Percentiles rank a stretch among this genome's conserved stretches.
Conservation (phyloP, 2,329 filamentous ascomycete species). For the Claviceps humidiphila region DNA sequence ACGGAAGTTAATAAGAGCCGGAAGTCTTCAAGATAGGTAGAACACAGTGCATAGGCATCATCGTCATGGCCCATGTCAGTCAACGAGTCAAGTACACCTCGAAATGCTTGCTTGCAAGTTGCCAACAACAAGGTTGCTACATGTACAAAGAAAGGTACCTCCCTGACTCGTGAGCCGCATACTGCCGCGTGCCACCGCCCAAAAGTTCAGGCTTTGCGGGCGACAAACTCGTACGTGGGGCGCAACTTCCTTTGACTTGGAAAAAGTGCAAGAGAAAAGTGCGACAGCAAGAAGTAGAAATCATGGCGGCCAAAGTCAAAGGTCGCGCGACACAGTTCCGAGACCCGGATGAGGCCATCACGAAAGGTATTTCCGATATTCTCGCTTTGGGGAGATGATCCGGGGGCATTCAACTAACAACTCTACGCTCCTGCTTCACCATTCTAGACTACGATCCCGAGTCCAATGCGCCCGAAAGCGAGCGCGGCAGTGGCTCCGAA, state of each 20-base stretch:
- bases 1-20: too few species aligned
- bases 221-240: conserved; percentile 20
- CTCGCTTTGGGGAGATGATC: background rate
- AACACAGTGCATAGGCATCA: background rate
- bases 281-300: conserved; percentile 1
- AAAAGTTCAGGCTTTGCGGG: conserved; percentile 29
- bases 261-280: conserved; percentile 6
- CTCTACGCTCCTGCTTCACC: background rate
- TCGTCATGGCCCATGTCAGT: background rate
- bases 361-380: conserved; percentile 38
- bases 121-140: too few species aligned
- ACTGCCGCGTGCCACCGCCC: conserved; percentile 36
- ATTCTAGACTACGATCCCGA: conserved; percentile 70
- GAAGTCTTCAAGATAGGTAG: background rate
- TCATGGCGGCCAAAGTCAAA: conserved; percentile 39
- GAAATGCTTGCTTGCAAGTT: too few species aligned
- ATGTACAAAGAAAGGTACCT: too few species aligned
- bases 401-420: background rate
- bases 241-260: background rate
- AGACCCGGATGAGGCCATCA: conserved; percentile 47
- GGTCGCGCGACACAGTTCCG: conserved; percentile 47
- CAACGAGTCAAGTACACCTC: background rate
- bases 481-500: conserved; percentile 37
- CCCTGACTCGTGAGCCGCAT: conserved; percentile 7
- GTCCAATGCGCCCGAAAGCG: conserved; percentile 44